Conservation (phyloP, 2,329 filamentous ascomycete genomes). For the Aureobasidium mangrovei region DNA sequence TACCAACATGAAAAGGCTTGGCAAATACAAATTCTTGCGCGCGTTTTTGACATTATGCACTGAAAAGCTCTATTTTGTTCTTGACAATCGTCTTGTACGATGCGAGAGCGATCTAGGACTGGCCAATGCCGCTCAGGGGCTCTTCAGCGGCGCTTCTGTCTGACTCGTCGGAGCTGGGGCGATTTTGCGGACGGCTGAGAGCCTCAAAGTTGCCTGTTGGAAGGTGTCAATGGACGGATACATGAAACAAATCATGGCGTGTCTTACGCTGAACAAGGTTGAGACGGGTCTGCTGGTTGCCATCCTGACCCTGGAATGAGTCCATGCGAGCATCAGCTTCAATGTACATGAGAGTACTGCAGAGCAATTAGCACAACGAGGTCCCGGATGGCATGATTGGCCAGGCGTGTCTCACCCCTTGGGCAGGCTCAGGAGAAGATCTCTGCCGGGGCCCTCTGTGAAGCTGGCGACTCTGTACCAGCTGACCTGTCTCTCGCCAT, state of each 20-base stretch:
- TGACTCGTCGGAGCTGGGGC: slow-evolving; percentile 16
- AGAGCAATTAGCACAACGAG: neutral
- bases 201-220: slow-evolving; percentile 40
- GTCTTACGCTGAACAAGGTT: slow-evolving; percentile 73
- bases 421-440: slow-evolving; percentile 62
- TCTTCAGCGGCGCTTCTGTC: slow-evolving; percentile 22
- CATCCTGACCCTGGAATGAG: slow-evolving; percentile 60
- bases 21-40: neutral
- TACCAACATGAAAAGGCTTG: neutral
- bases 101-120: slow-evolving; percentile 15
- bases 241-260: neutral
- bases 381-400: neutral
- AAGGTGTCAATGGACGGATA: neutral
- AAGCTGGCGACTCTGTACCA: slow-evolving; percentile 82
- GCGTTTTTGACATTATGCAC: neutral
- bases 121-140: slow-evolving; percentile 23
- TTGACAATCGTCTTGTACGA: neutral
- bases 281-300: slow-evolving; percentile 54
- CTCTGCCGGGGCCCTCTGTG: slow-evolving; percentile 55
- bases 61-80: neutral
- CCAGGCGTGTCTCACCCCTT: slow-evolving; percentile 62
- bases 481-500: slow-evolving; percentile 59
- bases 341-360: slow-evolving; percentile 67
- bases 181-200: slow-evolving; percentile 31
- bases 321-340: slow-evolving; percentile 72